Evolutionary conservation across 2,329 filamentous ascomycete species (phyloP), one percentile per base, ranked within the genome.

Genomic region (Pestalotiopsis sp.): DNA sequence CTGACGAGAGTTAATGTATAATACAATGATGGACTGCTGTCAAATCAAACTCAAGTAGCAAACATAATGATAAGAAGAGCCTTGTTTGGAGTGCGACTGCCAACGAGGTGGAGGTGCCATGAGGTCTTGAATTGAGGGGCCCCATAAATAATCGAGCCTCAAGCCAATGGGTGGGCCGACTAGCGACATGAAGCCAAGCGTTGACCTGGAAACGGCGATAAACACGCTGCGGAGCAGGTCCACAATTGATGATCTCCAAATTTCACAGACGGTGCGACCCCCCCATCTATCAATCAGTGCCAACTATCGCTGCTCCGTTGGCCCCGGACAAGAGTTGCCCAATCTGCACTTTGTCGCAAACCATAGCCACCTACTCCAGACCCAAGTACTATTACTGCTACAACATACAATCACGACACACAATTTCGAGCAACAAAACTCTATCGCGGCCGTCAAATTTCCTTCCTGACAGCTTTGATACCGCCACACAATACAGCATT

Each of bases 201-300:
- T 62, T 62, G 59, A 62, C 59, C 27, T 62, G 59, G 59, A 62
- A 62, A 62, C 59, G n/a, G n/a, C 27, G 59, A 23, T 62, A 62
- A 62, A 62, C 59, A 62, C 13, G 27, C 25, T n/a, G 31, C 59
- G 59, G 59, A 36, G 59, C 59, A 20, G 31, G 14, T 62, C 59
- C 59, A 27, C 59, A 62, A 36, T 36, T 62, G 14, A 40, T 40
- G 59, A 62, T 62, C 59, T 62, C 59, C 59, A 62, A 62, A 62
- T 62, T 62, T 62, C 59, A 62, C n/a, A 36, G 25, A 62, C 27
- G 27, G 11, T 62, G 45, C 45, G 45, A 17, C n/a, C 17, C 45
- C 45, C 14, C 59, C 59, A 25, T n/a, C 59, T 13, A 13, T 36
- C 59, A 52, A 25, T 58, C 17, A 40, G 11, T n/a, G 38, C 6